A percentile compares a stretch with the other conserved stretches of the same genome.
Conservation (phyloP, 2,329 filamentous ascomycete species). For the Diplodia scrobiculata region DNA sequence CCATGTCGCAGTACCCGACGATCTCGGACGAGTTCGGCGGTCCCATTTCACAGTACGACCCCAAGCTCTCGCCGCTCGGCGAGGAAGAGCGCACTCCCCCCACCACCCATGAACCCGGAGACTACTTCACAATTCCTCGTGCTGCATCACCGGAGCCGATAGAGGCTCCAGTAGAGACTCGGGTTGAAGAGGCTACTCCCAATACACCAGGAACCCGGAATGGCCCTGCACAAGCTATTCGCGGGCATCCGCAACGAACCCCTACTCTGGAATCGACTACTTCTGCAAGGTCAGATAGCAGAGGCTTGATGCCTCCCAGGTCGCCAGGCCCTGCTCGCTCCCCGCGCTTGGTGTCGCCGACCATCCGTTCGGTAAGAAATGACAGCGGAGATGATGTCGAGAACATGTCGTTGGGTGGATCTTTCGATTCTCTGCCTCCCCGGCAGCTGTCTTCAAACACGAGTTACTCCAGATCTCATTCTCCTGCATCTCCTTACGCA, state of each 20-base stretch:
- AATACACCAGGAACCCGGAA: constrained; percentile 41
- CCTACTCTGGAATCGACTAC: constrained; percentile 45
- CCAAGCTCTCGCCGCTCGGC: constrained; percentile 42
- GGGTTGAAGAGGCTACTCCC: constrained; percentile 50
- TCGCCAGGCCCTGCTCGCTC: constrained; percentile 46
- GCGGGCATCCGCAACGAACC: constrained; percentile 43
- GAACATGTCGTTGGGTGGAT: constrained; percentile 58
- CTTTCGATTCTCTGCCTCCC: constrained; percentile 65
- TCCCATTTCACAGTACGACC: constrained; percentile 38
- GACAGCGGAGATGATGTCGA: constrained; percentile 72
- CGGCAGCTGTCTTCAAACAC: constrained; percentile 78
- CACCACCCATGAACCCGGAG: constrained; percentile 31
- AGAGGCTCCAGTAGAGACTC: constrained; percentile 40
- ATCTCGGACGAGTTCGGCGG: constrained; percentile 40
- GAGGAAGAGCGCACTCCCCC: constrained; percentile 38
- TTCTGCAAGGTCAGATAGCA: constrained; percentile 8
- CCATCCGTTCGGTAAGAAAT: constrained; percentile 49
- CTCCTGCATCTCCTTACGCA: constrained; percentile 65
- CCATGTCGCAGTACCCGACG: constrained; percentile 44
- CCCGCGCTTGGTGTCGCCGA: constrained; percentile 44
- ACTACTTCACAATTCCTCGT: constrained; percentile 53
- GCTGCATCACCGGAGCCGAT: constrained; percentile 51
- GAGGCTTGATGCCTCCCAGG: constrained; percentile 39
- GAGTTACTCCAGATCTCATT: constrained; percentile 61
- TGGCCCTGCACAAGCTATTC: constrained; percentile 33